Evolutionary conservation across 176 grass and related monocot genomes (phyloP), one percentile per base, ranked within the genome.

Genomic region (Oryza glaberrima): DNA sequence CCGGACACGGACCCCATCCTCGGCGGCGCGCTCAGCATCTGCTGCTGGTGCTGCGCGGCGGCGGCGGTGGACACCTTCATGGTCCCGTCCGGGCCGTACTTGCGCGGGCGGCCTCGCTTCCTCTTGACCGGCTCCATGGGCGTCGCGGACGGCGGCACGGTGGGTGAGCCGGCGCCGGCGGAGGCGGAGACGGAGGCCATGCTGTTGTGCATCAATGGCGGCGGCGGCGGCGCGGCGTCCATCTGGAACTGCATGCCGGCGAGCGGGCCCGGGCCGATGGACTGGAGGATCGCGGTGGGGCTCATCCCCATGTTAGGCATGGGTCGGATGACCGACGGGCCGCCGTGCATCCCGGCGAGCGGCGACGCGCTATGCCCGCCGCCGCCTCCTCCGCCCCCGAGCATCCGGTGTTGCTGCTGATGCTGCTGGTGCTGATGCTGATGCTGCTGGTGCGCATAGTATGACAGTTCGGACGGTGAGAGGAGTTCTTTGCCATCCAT

Each of bases 401-500:
- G 45, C 28, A 83, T 79, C 52, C 68, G 14, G 41, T 77, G 85
- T 30, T 90, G 78, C 6, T 77, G 85, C 30, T 90, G 78, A 3
- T 92, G 89, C 19, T 30, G 70, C 38, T 79, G 79, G 11, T 94
- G 91, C 0, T 92, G 89, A 10, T 77, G 85, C 30, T 90, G 78
- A 3, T 92, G 89, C 19, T 30, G 70, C 40, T 79, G 79, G 19
- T 94, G 91, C 0, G 51, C 79, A 79, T 94, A 96, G 88, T 87
- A 94, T 40, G 94, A 88, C 19, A 94, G 90, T 65, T 86, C 91
- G 65, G 94, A 88, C 75, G 61, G 76, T 90, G 94, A 75, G 76
- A 91, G 78, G 67, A 86, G 83, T 63, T 92, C 94, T 64, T 92
- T 96, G 66, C 91, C 91, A 82, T 96, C 94, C 94, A 96, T 96